phyloP scores from a whole-genome alignment of 2,329 filamentous ascomycete species.

The Pseudogymnoascus sp. region DNA sequence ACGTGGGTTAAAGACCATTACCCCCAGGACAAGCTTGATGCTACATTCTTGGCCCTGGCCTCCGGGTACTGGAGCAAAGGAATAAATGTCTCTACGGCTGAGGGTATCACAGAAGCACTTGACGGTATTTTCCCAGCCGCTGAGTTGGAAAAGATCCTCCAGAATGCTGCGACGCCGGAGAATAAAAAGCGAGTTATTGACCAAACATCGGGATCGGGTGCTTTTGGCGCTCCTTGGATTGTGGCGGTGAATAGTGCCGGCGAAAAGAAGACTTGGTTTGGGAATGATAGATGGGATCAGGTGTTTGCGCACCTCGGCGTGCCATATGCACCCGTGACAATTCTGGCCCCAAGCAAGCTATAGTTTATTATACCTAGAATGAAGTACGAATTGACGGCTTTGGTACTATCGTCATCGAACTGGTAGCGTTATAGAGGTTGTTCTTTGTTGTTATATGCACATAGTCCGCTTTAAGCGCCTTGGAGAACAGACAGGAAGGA shows the following conservation, averaged over 20 bases:
- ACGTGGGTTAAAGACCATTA: constrained; percentile 17
- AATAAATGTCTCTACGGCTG: constrained; percentile 14
- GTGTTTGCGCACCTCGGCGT: constrained; percentile 17
- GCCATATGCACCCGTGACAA: constrained; percentile 15
- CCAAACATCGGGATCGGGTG: constrained; percentile 13
- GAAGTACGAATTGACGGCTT: not conserved
- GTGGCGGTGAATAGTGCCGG: constrained; percentile 14
- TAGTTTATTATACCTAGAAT: not conserved
- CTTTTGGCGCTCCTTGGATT: constrained; percentile 20
- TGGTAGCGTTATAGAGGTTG: not conserved
- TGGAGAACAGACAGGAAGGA: not conserved
- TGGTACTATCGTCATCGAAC: not conserved
- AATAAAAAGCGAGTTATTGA: constrained; percentile 19
- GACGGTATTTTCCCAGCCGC: constrained; percentile 11
- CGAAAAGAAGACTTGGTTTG: constrained; percentile 17
- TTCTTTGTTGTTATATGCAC: not conserved
- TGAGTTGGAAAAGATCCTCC: constrained; percentile 16
- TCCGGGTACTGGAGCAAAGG: constrained; percentile 17
- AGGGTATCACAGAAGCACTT: constrained; percentile 15
- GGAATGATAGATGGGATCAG: constrained; percentile 21
- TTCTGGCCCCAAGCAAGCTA: constrained; percentile 9
- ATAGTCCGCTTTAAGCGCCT: not conserved
- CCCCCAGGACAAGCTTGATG: constrained; percentile 13
- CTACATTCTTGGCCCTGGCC: constrained; percentile 14
- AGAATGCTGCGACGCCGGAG: constrained; percentile 15